Percentiles rank a stretch among this genome's conserved stretches.
phyloP scores from a whole-genome alignment of 192 early-diverging fungal genomes.

The Podila verticillata region DNA sequence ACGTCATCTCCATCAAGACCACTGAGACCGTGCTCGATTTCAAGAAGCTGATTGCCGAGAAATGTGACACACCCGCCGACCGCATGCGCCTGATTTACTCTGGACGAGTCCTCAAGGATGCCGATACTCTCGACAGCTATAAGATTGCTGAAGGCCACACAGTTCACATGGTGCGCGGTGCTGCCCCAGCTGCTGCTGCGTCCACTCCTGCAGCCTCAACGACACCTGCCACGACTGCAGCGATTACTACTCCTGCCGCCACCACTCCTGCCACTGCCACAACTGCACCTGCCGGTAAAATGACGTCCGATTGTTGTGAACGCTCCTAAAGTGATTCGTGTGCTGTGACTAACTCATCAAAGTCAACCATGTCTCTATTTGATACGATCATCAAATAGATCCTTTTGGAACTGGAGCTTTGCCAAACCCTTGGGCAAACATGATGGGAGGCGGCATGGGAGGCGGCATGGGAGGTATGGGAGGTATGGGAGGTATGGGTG shows the following conservation, averaged over 20 bases:
- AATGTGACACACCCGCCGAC: slow-evolving; percentile 70
- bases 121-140: slow-evolving; percentile 77
- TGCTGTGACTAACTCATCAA: neutral
- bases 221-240: slow-evolving; percentile 48
- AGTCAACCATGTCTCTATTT: neutral
- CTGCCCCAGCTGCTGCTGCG: slow-evolving; percentile 53
- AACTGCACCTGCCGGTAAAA: slow-evolving; percentile 15
- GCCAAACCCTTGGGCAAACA: slow-evolving; percentile 48
- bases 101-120: slow-evolving; percentile 94
- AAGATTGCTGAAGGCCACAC: slow-evolving; percentile 90
- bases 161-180: slow-evolving; percentile 90
- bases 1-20: slow-evolving; percentile 67
- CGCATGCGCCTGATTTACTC: slow-evolving; percentile 92
- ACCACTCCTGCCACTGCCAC: slow-evolving; percentile 37
- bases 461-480: slow-evolving; percentile 55
- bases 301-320: neutral
- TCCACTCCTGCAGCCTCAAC: slow-evolving; percentile 38
- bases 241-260: slow-evolving; percentile 45
- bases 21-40: slow-evolving; percentile 75
- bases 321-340: neutral
- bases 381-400: slow-evolving; percentile 17
- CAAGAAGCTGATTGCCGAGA: slow-evolving; percentile 77
- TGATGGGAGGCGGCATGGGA: slow-evolving; percentile 53
- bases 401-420: slow-evolving; percentile 39
- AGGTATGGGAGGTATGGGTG: slow-evolving; percentile 71